Percentiles rank a stretch among this genome's conserved stretches.
Evolutionary conservation across 495 filamentous ascomycete genomes (phyloP).

Genomic region (Xylaria bambusicola): DNA sequence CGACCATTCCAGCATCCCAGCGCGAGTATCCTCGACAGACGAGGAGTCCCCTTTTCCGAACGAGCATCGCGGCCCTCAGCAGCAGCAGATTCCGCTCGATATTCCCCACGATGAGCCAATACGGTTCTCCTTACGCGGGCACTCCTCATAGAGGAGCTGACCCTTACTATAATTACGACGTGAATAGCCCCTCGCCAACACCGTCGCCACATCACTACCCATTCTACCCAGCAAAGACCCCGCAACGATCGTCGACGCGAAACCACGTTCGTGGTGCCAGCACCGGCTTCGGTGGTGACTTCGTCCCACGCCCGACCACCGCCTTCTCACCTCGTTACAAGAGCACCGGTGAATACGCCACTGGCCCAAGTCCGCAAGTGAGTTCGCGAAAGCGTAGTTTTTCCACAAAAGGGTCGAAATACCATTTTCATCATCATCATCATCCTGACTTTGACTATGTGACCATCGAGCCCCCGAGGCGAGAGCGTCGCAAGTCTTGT

Average conservation of each 20-base stretch:
- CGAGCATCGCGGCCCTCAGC: slow-evolving; percentile 28
- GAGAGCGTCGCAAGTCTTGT: slow-evolving; percentile 53
- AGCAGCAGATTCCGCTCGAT: slow-evolving; percentile 15
- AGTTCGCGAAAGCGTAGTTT: slow-evolving; percentile 55
- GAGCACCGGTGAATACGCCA: slow-evolving; percentile 58
- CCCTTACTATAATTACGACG: slow-evolving; percentile 33
- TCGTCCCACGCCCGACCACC: slow-evolving; percentile 36
- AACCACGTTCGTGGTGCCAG: slow-evolving; percentile 48
- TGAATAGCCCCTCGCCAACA: slow-evolving; percentile 52
- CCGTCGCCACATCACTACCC: slow-evolving; percentile 50
- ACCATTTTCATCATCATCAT: slow-evolving; percentile 11
- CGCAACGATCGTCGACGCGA: slow-evolving; percentile 49
- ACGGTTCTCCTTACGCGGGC: slow-evolving; percentile 47
- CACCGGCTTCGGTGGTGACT: slow-evolving; percentile 41
- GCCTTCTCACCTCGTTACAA: slow-evolving; percentile 51
- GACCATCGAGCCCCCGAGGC: slow-evolving; percentile 17
- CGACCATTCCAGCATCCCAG: slow-evolving; percentile 15
- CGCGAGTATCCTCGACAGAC: slow-evolving; percentile 1
- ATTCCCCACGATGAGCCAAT: slow-evolving; percentile 44
- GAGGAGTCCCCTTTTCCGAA: slow-evolving; percentile 28
- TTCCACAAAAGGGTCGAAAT: slow-evolving; percentile 43
- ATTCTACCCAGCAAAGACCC: slow-evolving; percentile 47
- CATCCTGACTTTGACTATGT: slow-evolving; percentile 5
- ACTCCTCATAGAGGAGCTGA: slow-evolving; percentile 42
- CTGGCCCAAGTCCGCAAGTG: slow-evolving; percentile 53